Base-by-base conservation (phyloP, 768 basidiomycete species). In the Polyporus arcularius region DNA sequence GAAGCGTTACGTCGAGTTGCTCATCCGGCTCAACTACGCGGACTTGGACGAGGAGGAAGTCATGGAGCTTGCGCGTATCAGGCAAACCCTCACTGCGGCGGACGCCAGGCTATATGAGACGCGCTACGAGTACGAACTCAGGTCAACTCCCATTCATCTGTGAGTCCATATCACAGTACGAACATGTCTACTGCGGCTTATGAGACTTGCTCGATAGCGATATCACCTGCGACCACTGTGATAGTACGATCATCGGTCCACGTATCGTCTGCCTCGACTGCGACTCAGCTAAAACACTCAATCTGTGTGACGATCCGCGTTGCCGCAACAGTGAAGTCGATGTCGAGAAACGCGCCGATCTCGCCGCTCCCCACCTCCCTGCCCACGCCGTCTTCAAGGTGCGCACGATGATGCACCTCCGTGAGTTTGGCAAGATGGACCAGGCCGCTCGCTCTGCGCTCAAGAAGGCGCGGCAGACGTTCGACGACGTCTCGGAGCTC, bases 221-320 rank as follows among this genome's bases (percentile, higher is more conserved):
- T 21, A 59, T 47, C 12, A 4, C 4, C 2, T 74, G 74, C 53
- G 73, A 71, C 48, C 61, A 43, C 11, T 75, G 75, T 48, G 52
- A 56, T 12, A 68, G 70, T 0, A 31, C 7, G 16, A 69, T 73
- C 2, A 71, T 66, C 10, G 74, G 74, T 1, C 50, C 70, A 8
- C 70, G 73, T 6, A 57, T 74, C 18, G 65, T 70, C 41, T 76
- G 75, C 38, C 62, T 76, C n/a, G 67, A 72, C 47, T 76, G 75
- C 40, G 65, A 67, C 46, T 53, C 61, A 7, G 50, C 59, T 10
- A 64, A 67, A 35, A 71, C 68, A 7, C 50, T 75, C 14, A 72
- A 76, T 60, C 67, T 75, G 35, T 75, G 73, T 62, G 65, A 68
- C 26, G 31, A 61, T 4, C 66, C 66, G 1, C 64, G 50, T 4